Evolutionary conservation across 2,329 filamentous ascomycete genomes (phyloP), one percentile per base, ranked within the genome.

Genomic region (Ambrosiella xylebori): DNA sequence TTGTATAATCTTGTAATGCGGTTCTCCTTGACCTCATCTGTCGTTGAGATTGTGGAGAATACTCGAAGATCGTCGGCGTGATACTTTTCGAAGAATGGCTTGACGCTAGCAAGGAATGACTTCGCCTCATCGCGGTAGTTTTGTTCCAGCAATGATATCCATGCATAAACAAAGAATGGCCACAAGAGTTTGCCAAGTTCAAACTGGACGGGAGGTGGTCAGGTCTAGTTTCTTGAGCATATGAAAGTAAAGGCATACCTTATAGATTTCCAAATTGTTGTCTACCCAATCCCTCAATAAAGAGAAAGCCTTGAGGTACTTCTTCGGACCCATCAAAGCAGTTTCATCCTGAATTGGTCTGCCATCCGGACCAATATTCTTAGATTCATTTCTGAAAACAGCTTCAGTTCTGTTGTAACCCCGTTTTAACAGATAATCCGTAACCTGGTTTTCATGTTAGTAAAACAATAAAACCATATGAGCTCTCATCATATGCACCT

Each of bases 111-210:
- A 61, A 94, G 82, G 66, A 95, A 91, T 1, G 77, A 73, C 63
- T 86, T 82, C 12, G 84, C 82, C 60, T 95, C 88, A 44, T 80
- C 79, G 1, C 79, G 73, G 64, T 85, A 89, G 62, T 81, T 82
- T 61, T 88, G 80, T 39, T 76, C 76, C 36, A 94, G 78, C 58
- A 97, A 78, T 59, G 88, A 83, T 35, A 98, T 74, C 66, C 86
- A 96, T 0, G 88, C 93, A 70, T 98, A 95, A 55, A 97, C 86
- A 66, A 96, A 97, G 0, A 94, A 73, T 0, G 93, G 93, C 89
- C 93, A 98, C 13, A 95, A 73, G 3, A 97, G 75, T 63, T 94
- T 89, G 60, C 81, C 79, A 2, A 98, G 76, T 71, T 98, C 93
- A 50, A 91, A 88, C 81, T 90, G 62, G 11, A 60, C 9, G 50